These are phyloP conservation scores for Eucalyptus pumila DNA, from an alignment of 345 rosid species.

Conservation along the genomic window DNA sequence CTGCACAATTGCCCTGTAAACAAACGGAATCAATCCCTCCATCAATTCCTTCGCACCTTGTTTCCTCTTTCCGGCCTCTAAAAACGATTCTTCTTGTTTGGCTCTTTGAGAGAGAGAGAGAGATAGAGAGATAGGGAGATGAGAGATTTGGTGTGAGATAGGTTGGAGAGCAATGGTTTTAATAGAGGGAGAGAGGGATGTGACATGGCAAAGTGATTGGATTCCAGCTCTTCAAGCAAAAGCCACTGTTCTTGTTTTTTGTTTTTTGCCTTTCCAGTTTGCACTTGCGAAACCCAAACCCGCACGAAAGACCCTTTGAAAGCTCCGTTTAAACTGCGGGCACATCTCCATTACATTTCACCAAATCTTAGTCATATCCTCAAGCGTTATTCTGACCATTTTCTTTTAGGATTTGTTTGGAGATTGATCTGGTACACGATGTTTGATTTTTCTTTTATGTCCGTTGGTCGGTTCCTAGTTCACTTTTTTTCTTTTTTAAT, in stretches of 20 bases:
- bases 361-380: background rate
- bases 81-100: background rate
- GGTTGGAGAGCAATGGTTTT: slow-evolving; percentile 1
- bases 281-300: slow-evolving; percentile 10
- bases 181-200: slow-evolving; percentile 2
- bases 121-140: background rate
- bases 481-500: background rate
- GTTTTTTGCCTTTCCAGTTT: background rate
- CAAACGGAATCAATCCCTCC: slow-evolving; percentile 82
- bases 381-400: background rate
- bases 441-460: background rate
- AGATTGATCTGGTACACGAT: background rate
- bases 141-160: background rate
- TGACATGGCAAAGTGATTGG: slow-evolving; percentile 45
- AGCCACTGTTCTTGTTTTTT: background rate
- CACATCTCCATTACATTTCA: background rate
- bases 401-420: background rate
- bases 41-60: slow-evolving; percentile 2
- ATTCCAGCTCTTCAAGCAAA: slow-evolving; percentile 27
- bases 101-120: too few species aligned
- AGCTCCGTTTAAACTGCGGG: slow-evolving; percentile 20
- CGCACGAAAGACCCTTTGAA: slow-evolving; percentile 19
- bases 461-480: background rate
- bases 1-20: slow-evolving; percentile 51
- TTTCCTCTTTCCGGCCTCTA: background rate